phyloP scores from a whole-genome alignment of 2,329 filamentous ascomycete genomes.

The Metarhizium anisopliae region DNA sequence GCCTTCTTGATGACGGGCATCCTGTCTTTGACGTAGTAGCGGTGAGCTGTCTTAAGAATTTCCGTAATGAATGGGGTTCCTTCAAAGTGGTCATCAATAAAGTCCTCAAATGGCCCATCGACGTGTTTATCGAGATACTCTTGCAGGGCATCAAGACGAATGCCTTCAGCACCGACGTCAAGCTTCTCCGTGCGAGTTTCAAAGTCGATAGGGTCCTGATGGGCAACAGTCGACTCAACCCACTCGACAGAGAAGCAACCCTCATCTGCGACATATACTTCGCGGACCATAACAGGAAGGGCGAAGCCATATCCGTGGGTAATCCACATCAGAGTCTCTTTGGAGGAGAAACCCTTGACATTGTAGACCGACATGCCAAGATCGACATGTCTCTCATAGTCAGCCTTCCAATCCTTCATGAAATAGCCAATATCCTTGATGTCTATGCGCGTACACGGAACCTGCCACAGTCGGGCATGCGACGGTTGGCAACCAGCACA shows the following conservation, averaged over 20 bases:
- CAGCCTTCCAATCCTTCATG: conserved; percentile 98
- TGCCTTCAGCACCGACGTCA: conserved; percentile 80
- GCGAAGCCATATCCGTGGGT: conserved; percentile 94
- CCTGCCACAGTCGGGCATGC: conserved; percentile 92
- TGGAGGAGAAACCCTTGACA: conserved; percentile 72
- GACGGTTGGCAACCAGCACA: conserved; percentile 93
- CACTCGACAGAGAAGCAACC: conserved; percentile 91
- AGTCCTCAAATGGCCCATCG: conserved; percentile 82
- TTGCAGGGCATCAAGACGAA: conserved; percentile 70
- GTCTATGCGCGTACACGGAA: conserved; percentile 93
- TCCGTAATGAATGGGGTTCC: conserved; percentile 92
- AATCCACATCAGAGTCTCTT: conserved; percentile 73
- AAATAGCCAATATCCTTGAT: conserved; percentile 98
- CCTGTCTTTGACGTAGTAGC: conserved; percentile 83
- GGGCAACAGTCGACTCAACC: conserved; percentile 67
- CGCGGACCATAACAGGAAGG: conserved; percentile 84
- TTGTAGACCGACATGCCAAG: conserved; percentile 87
- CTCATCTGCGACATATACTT: conserved; percentile 86
- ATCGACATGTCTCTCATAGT: conserved; percentile 84
- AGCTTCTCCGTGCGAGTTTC: conserved; percentile 82
- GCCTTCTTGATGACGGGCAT: conserved; percentile 88
- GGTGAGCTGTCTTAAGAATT: conserved; percentile 91
- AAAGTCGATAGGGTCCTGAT: conserved; percentile 68
- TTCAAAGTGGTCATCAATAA: conserved; percentile 93
- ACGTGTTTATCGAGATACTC: conserved; percentile 96